Evolutionary conservation across 352 stramenopile genomes (phyloP), one percentile per base, ranked within the genome.

Genomic region (Peronosclerospora sorghi): DNA sequence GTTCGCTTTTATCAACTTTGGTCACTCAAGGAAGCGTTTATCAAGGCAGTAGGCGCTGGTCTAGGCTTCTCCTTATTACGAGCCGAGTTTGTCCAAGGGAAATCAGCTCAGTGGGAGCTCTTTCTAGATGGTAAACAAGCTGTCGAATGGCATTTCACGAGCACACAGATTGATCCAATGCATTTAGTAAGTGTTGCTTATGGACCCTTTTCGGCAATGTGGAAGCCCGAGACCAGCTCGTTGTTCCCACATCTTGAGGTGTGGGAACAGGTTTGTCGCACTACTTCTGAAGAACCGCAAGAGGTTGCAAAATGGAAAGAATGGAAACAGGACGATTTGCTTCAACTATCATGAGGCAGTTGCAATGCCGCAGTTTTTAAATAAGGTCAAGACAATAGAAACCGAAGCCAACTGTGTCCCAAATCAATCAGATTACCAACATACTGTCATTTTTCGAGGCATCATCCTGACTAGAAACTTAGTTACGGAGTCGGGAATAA

Each of bases 11-110:
- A 86, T 51, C 54, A 45, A 8, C 61, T 86, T 13, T 87, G 77
- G 77, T 85, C 73, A 9, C 52, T 90, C 9, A 90, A 87, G 41
- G 74, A 90, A 32, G 46, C 74, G 21, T 87, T 78, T 28, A 82
- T 86, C 34, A 87, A 90, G 30, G 74, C 77, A 4, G 40, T 87
- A 12, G 74, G 77, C 8, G 70, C 84, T 26, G 77, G 77, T 8
- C 35, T 87, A n/a, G 70, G 68, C 8, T 83, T 86, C 28, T 41
- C 57, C 12, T 39, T 89, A 17, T 47, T 72, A 32, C 70, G 73
- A 30, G 63, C 62, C 10, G 70, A 86, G 41, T 85, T 86, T 21
- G 17, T 46, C 12, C 38, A 23, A 14, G 12, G 34, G 2, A 28
- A 51, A 32, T 23, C 38, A 2, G 32, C 35, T 14, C 28, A 19